Conservation (phyloP, 2,329 filamentous ascomycete genomes). For the Huntiella moniliformis region DNA sequence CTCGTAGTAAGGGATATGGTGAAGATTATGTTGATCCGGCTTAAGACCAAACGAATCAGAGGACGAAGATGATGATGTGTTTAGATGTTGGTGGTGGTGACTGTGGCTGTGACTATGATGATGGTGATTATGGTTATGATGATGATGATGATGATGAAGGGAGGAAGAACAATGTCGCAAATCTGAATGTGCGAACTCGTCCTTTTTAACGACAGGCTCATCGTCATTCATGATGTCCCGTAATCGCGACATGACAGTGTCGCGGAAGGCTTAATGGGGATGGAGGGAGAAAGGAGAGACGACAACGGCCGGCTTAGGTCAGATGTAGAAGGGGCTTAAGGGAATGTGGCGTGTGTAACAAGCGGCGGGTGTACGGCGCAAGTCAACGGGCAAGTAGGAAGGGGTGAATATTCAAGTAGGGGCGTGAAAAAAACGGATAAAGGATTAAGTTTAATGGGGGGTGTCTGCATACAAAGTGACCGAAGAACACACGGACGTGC, state of each 20-base stretch:
- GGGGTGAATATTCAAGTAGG: no score
- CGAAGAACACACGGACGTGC: no score
- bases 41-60: background rate
- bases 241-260: slow-evolving; percentile 9
- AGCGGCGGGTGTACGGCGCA: slow-evolving; percentile 1
- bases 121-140: background rate
- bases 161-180: slow-evolving; percentile 3
- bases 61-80: background rate
- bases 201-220: slow-evolving; percentile 9
- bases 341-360: background rate
- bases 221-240: slow-evolving; percentile 12
- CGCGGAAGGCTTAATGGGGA: background rate
- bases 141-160: slow-evolving; percentile 3
- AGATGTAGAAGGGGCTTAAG: slow-evolving; percentile 1
- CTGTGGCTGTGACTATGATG: slow-evolving; percentile 1
- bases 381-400: background rate
- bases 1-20: background rate
- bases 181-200: slow-evolving; percentile 1
- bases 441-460: no score
- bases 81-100: background rate
- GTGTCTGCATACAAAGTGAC: no score
- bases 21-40: background rate
- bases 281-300: slow-evolving; percentile 1
- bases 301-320: background rate
- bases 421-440: no score